Evolutionary conservation across 108 stramenopile genomes (phyloP).

Genomic region (Craspedostauros australis): DNA sequence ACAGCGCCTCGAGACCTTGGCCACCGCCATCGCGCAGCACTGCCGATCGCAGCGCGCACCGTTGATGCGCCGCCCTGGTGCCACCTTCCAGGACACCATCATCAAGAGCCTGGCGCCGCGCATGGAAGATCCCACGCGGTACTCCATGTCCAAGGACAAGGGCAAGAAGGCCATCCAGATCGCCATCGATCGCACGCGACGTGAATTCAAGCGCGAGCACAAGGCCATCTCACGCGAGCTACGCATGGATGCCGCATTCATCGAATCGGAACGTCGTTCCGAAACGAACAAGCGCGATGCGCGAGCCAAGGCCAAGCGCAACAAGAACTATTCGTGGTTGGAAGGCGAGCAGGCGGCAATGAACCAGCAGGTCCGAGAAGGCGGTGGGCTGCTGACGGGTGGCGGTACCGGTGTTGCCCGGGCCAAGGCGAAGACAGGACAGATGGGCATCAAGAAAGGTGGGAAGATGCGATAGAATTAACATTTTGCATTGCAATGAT

Average conservation of each 20-base stretch:
- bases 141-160: slow-evolving; percentile 87
- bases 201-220: slow-evolving; percentile 93
- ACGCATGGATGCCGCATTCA: slow-evolving; percentile 76
- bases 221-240: slow-evolving; percentile 91
- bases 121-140: slow-evolving; percentile 81
- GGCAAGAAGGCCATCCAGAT: slow-evolving; percentile 80
- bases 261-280: slow-evolving; percentile 73
- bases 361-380: slow-evolving; percentile 85
- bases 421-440: slow-evolving; percentile 65
- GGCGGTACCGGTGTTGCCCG: slow-evolving; percentile 78
- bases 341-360: slow-evolving; percentile 87
- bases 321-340: slow-evolving; percentile 89
- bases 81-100: slow-evolving; percentile 23
- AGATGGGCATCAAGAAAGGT: slow-evolving; percentile 87
- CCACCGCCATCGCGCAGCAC: slow-evolving; percentile 22
- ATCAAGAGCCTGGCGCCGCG: slow-evolving; percentile 84
- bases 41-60: slow-evolving; percentile 35
- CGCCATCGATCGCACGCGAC: slow-evolving; percentile 76
- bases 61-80: slow-evolving; percentile 42
- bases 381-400: slow-evolving; percentile 76
- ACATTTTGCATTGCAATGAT: no score
- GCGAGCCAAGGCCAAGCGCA: slow-evolving; percentile 62
- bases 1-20: slow-evolving; percentile 34
- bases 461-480: slow-evolving; percentile 73
- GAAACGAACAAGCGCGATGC: slow-evolving; percentile 53